These are phyloP conservation scores for Apiotrichum porosum DNA, from an alignment of 1,284 basidiomycete species.

Conservation along the genomic window DNA sequence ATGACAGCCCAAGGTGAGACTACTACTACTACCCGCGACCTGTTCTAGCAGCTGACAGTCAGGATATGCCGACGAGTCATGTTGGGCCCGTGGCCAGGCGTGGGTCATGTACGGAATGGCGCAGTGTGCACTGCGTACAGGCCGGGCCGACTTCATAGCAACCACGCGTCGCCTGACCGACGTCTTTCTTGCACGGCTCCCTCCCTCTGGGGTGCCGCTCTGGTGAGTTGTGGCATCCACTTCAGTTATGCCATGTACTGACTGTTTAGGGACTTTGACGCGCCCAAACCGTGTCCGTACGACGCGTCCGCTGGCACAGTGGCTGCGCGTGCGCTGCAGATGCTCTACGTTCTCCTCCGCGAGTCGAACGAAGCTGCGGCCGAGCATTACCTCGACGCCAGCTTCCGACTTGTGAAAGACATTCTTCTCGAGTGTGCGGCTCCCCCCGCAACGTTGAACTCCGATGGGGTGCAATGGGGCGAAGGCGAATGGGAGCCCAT, in stretches of 20 bases:
- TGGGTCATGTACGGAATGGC: constrained; percentile 41
- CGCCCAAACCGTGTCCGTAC: constrained; percentile 34
- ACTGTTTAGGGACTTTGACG: constrained; percentile 33
- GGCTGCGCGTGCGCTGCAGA: constrained; percentile 31
- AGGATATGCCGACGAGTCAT: constrained; percentile 34
- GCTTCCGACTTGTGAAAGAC: constrained; percentile 25
- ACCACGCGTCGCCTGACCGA: constrained; percentile 26
- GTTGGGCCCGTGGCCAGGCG: constrained; percentile 40
- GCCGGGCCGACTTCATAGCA: constrained; percentile 29
- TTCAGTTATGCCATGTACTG: too few species aligned
- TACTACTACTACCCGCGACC: too few species aligned
- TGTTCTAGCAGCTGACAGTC: background rate
- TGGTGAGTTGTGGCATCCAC: constrained; percentile 20
- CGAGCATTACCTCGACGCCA: constrained; percentile 25
- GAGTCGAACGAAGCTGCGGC: constrained; percentile 19
- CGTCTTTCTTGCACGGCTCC: constrained; percentile 25
- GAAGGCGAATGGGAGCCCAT: constrained; percentile 40
- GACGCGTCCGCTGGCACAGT: constrained; percentile 36
- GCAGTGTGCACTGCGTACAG: constrained; percentile 35
- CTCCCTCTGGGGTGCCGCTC: constrained; percentile 25
- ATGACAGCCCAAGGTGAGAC: constrained; percentile 37
- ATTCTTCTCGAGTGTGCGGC: constrained; percentile 23
- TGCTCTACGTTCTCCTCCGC: constrained; percentile 26
- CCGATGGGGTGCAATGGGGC: constrained; percentile 30
- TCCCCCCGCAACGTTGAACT: constrained; percentile 13